Base-by-base conservation (phyloP, 2,329 filamentous ascomycete species). In the Aspergillus ustus region DNA sequence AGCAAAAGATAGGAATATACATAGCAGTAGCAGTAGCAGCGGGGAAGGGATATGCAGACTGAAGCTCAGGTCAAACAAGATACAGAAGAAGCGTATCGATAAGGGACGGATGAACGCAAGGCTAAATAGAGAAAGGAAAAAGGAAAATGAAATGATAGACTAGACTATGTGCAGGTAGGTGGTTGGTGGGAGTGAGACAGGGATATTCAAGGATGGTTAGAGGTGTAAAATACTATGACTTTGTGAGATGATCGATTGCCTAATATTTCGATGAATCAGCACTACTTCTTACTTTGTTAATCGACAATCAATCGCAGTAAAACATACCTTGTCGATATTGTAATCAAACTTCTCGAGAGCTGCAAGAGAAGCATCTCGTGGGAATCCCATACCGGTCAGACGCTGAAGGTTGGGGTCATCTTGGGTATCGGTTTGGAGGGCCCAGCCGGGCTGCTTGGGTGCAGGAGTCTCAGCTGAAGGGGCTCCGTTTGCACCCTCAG, bases 331-430 rank as follows among this genome's bases (percentile, higher is more conserved):
- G 78, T 97, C 93, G 74, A 97, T 85, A 76, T 97, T 95, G 79
- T 98, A 97, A 80, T 98, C 93, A 75, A 91, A 97, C 77, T 94
- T 93, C 82, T 98, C 94, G 73, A 98, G 80, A 25, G 95, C 94
- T 53, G 83, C 83, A 40, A 97, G 80, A 17, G 92, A 91, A 54
- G 91, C 88, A 7, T 83, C 81, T 31, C 94, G 84, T 4, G 87
- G 79, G 74, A 96, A 98, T 0, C 94, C 94, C 93, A 98, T 97
- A 9, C 87, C 85, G 1, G 92, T 96, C 72, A 98, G 77, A 69
- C 93, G 89, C 82, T 96, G 96, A 67, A 98, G 80, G 60, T 96
- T 94, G 8, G 92, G 91, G 73, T 98, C 94, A 72, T 98, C 94
- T 71, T 96, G 91, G 71, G 90, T 90, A 20, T 89, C 87, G 56